Evolutionary conservation across 331 rosid species (phyloP).

Genomic region (Rhamnella rubrinervis): DNA sequence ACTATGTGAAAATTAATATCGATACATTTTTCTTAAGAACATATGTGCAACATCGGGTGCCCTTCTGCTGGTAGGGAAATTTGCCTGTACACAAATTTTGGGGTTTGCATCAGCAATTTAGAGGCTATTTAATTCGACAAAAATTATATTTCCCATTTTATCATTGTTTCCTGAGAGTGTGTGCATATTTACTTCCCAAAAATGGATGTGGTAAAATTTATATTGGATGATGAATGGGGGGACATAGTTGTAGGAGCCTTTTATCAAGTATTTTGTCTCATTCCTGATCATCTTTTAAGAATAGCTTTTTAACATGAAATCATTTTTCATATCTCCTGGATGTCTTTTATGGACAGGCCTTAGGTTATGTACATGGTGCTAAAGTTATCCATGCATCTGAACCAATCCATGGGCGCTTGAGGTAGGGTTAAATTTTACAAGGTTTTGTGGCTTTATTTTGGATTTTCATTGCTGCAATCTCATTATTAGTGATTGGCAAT

Average conservation of each 20-base stretch:
- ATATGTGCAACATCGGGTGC: too few relatives aligned
- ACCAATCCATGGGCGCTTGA: conserved; percentile 92
- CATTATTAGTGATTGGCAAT: neutral
- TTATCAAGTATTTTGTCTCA: neutral
- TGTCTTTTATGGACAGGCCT: conserved; percentile 58
- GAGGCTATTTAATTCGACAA: too few relatives aligned
- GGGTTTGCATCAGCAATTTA: too few relatives aligned
- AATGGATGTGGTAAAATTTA: neutral
- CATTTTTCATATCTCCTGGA: conserved; percentile 21
- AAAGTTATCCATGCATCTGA: conserved; percentile 85
- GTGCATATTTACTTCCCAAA: neutral
- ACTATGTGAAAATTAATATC: neutral
- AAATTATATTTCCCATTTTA: too few relatives aligned
- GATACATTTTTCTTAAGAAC: too few relatives aligned
- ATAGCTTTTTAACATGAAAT: neutral
- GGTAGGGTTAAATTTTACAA: conserved; percentile 45
- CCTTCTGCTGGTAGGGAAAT: neutral
- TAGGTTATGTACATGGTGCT: conserved; percentile 93
- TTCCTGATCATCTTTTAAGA: neutral
- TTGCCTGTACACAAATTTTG: neutral
- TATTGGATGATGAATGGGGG: neutral
- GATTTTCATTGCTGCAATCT: conserved; percentile 6
- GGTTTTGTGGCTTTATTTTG: conserved; percentile 15
- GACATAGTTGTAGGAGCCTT: neutral
- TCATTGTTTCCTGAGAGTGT: neutral